Conservation (phyloP, 129 eudicot genomes). For the Saposhnikovia divaricata region DNA sequence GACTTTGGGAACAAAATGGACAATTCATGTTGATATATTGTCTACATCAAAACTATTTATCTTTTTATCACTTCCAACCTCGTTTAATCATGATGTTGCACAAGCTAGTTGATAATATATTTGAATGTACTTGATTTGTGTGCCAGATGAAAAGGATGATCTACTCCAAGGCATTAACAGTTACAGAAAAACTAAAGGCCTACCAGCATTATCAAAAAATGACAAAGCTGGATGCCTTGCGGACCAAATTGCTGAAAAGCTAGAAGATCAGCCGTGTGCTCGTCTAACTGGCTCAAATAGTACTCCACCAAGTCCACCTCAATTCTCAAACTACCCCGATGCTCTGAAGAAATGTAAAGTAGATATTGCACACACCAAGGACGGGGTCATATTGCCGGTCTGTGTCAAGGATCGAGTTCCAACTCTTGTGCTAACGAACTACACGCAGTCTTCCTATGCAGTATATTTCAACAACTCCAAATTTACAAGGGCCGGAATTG, state of each 20-base stretch:
- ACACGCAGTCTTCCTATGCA: background rate
- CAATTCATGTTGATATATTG: background rate
- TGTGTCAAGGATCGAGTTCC: slow-evolving; percentile 5
- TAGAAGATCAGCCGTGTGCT: slow-evolving; percentile 40
- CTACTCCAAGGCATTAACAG: slow-evolving; percentile 85
- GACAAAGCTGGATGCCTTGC: slow-evolving; percentile 66
- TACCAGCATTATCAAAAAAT: slow-evolving; percentile 38
- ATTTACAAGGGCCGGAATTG: background rate
- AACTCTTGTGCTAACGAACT: slow-evolving; percentile 9
- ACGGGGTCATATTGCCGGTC: background rate
- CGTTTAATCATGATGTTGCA: background rate
- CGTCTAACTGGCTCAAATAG: slow-evolving; percentile 10
- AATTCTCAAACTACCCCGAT: slow-evolving; percentile 3
- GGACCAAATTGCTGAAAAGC: slow-evolving; percentile 46
- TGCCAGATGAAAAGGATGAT: slow-evolving; percentile 62
- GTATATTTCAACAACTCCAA: background rate
- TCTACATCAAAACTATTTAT: background rate
- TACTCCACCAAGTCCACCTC: background rate
- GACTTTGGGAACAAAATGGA: background rate
- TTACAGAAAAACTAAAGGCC: slow-evolving; percentile 33
- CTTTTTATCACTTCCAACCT: background rate
- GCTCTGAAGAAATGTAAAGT: slow-evolving; percentile 11
- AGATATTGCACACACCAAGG: background rate
- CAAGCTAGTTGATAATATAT: background rate
- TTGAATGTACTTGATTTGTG: background rate